phyloP scores from a whole-genome alignment of 805 yeast genomes.

The Blastobotrys robertii region DNA sequence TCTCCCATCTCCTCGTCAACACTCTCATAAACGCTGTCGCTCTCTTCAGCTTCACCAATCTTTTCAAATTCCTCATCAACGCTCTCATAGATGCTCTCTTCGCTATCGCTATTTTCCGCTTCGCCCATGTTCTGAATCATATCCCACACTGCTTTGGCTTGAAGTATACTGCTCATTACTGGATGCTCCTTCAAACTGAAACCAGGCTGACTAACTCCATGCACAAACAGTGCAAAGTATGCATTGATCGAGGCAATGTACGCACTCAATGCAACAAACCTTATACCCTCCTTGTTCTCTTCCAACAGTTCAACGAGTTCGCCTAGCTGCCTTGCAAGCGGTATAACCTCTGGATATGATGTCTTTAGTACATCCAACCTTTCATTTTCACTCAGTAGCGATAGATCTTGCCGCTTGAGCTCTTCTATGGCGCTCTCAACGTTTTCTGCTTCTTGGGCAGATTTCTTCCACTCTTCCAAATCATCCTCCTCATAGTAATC shows the following conservation, averaged over 20 bases:
- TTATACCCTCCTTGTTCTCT: conserved; percentile 29
- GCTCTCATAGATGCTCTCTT: conserved; percentile 22
- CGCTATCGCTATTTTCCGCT: conserved; percentile 16
- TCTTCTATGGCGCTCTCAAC: conserved; percentile 24
- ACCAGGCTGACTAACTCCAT: conserved; percentile 27
- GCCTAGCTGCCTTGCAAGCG: conserved; percentile 57
- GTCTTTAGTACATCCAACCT: conserved; percentile 45
- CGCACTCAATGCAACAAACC: conserved; percentile 62
- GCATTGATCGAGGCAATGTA: conserved; percentile 71
- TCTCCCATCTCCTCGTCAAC: conserved; percentile 9
- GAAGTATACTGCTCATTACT: conserved; percentile 77
- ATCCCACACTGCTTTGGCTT: conserved; percentile 82
- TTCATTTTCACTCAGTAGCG: conserved; percentile 43
- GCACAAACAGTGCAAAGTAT: conserved; percentile 66
- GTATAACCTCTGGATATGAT: conserved; percentile 75
- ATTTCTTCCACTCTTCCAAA: conserved; percentile 68
- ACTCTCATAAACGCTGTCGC: background rate
- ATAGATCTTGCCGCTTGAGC: conserved; percentile 36
- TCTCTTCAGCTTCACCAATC: conserved; percentile 2
- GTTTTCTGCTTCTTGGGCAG: conserved; percentile 37
- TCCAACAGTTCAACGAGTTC: conserved; percentile 26
- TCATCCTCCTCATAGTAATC: conserved; percentile 72
- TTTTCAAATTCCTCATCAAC: conserved; percentile 23
- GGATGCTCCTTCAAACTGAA: conserved; percentile 71
- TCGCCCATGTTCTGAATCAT: conserved; percentile 49